phyloP scores from a whole-genome alignment of 2,329 filamentous ascomycete species.

The Orbilia quercus region DNA sequence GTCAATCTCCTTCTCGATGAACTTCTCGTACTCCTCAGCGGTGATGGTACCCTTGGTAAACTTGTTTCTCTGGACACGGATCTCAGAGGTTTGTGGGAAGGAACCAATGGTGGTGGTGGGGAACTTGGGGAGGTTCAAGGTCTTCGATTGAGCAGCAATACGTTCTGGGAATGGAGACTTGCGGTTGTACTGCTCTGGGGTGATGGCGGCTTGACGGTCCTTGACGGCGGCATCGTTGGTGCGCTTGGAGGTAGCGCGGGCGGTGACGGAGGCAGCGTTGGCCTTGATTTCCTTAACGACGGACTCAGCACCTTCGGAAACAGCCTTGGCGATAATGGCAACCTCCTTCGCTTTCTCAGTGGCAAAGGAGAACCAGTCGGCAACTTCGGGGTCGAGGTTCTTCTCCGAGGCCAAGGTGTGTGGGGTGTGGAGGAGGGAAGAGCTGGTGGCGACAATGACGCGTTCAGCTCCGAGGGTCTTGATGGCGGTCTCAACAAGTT shows the following conservation, averaged over 20 bases:
- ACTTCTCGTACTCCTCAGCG: slow-evolving; percentile 91
- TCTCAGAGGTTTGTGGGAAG: slow-evolving; percentile 99
- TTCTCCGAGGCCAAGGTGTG: slow-evolving; percentile 99
- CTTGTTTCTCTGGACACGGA: slow-evolving; percentile 95
- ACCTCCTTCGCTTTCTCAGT: slow-evolving; percentile 93
- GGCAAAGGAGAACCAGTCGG: slow-evolving; percentile 99
- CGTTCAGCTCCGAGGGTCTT: slow-evolving; percentile 98
- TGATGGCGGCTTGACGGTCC: slow-evolving; percentile 91
- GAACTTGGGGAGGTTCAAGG: slow-evolving; percentile 94
- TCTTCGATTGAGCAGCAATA: slow-evolving; percentile 87
- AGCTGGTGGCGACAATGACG: slow-evolving; percentile 95
- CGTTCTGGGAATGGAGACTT: slow-evolving; percentile 87
- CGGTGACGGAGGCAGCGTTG: slow-evolving; percentile 92
- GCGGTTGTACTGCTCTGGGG: slow-evolving; percentile 86
- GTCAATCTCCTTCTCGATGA: slow-evolving; percentile 99
- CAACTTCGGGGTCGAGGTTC: slow-evolving; percentile 92
- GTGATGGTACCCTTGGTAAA: slow-evolving; percentile 99
- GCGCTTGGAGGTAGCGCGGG: slow-evolving; percentile 88
- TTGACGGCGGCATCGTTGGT: slow-evolving; percentile 99
- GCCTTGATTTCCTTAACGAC: slow-evolving; percentile 91
- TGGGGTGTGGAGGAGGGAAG: slow-evolving; percentile 96
- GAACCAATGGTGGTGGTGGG: slow-evolving; percentile 99
- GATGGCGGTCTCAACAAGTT: slow-evolving; percentile 86
- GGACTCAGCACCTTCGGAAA: slow-evolving; percentile 87
- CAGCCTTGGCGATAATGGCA: slow-evolving; percentile 93